Evolutionary conservation across 1,284 basidiomycete genomes (phyloP).

Genomic region (Moesziomyces antarcticus): DNA sequence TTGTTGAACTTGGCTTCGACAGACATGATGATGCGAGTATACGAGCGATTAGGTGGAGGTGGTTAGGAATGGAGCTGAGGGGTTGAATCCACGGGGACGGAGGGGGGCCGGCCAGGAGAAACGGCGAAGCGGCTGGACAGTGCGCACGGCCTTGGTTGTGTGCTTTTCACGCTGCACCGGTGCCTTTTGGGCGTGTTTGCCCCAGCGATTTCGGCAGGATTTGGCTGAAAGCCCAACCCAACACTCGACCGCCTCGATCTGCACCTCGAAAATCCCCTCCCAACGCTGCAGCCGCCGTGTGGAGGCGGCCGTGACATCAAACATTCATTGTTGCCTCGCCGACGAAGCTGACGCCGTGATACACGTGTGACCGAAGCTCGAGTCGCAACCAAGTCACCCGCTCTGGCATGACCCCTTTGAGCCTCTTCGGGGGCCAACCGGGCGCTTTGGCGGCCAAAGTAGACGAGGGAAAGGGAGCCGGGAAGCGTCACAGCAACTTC

Average conservation of each 20-base stretch:
- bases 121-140: slow-evolving; percentile 4
- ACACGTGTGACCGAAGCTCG: no score
- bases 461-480: no score
- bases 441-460: no score
- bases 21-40: slow-evolving; percentile 28
- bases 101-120: no score
- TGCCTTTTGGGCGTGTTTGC: background rate
- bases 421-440: no score
- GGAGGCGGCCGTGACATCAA: background rate
- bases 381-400: no score
- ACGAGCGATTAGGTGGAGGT: background rate
- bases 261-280: background rate
- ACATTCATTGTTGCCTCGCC: no score
- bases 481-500: no score
- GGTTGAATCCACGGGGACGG: background rate
- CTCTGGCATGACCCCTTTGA: no score
- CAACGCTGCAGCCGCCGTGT: background rate
- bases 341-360: no score
- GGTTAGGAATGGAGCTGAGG: background rate
- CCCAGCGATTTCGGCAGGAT: background rate
- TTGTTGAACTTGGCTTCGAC: slow-evolving; percentile 60
- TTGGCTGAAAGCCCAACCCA: background rate
- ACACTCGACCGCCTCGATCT: background rate
- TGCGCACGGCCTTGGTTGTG: slow-evolving; percentile 14
- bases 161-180: background rate